Base-by-base conservation (phyloP, 441 rosid species). In the Corymbia calophylla region DNA sequence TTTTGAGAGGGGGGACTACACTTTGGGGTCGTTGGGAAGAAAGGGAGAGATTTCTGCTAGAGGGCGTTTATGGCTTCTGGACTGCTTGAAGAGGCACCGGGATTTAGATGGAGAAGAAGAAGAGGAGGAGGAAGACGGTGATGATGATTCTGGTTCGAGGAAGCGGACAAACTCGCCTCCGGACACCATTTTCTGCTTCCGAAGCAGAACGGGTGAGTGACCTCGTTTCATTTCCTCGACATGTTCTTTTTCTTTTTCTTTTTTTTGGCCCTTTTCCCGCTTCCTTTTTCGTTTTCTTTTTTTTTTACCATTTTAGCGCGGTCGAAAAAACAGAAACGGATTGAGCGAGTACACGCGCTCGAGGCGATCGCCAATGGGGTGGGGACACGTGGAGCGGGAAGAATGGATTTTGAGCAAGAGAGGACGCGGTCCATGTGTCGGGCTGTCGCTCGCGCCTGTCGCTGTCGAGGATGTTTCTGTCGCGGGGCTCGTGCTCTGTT, bases 231-330 rank as follows among this genome's bases (percentile, higher is more conserved):
- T 11, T 23, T 39, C 82, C 29, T 11, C 12, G 32, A 1, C 21
- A 39, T 4, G 44, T 4, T 39, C 44, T 39, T 39, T 21, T 11
- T 39, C 1, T 11, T n/a, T n/a, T 39, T 39, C 11, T 11, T 73
- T 73, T 35, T 73, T 5, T 6, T 5, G 44, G 44, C 44, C 16
- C 29, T 3, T 12, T 10, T 21, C 25, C 12, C 8, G 15, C 29
- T 29, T 62, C 32, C 32, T 62, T 62, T 62, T 29, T 48, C 3
- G 9, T 8, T 48, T 48, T 48, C 6, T 48, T 48, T 62, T 62
- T 29, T 14, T 6, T 8, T 0, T 13, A 29, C 18, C 32, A 29
- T 62, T 7, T 13, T 8, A 16, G 68, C 68, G 13, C 32, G 0
- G 32, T 62, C 32, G 68, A 62, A 29, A 62, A 58, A 58, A 9